A percentile compares a stretch with the other conserved stretches of the same genome.
phyloP scores from a whole-genome alignment of 163 green algal genomes.

The Volvox carteri region DNA sequence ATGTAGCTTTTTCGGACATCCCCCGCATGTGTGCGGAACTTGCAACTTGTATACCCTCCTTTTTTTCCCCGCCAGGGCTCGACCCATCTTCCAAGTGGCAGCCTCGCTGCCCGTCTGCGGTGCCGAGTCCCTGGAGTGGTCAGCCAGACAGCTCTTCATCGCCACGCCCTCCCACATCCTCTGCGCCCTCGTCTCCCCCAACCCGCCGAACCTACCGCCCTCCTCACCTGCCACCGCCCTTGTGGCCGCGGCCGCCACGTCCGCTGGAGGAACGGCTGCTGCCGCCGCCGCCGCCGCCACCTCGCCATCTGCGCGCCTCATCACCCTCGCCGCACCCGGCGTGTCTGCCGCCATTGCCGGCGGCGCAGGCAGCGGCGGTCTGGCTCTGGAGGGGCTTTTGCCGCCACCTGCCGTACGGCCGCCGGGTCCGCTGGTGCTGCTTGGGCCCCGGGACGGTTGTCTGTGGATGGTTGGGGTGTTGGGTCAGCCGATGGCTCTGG shows the following conservation, averaged over 20 bases:
- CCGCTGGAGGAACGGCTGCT: no score
- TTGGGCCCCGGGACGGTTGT: slow-evolving; percentile 73
- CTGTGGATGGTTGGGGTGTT: slow-evolving; percentile 78
- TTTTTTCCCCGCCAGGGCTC: background rate
- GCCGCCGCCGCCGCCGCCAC: no score
- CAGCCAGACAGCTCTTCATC: slow-evolving; percentile 82
- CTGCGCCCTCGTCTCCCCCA: slow-evolving; percentile 36
- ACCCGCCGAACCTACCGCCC: background rate
- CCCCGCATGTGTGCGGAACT: no score
- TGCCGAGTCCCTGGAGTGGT: slow-evolving; percentile 73
- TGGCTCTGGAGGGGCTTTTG: slow-evolving; percentile 65
- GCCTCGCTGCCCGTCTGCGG: slow-evolving; percentile 74
- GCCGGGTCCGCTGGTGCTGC: slow-evolving; percentile 71
- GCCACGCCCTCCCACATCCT: slow-evolving; percentile 69
- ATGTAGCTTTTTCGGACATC: no score
- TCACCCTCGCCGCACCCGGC: slow-evolving; percentile 67
- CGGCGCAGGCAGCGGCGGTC: slow-evolving; percentile 25
- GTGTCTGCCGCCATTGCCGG: slow-evolving; percentile 56
- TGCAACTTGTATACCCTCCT: no score
- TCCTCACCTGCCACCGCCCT: background rate
- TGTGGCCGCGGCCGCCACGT: no score
- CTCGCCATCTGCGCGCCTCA: background rate
- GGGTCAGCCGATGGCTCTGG: slow-evolving; percentile 78
- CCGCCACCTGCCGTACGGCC: slow-evolving; percentile 69
- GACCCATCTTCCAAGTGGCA: slow-evolving; percentile 70